Conservation (phyloP, 2,329 filamentous ascomycete species). For the Neoarthrinium moseri region DNA sequence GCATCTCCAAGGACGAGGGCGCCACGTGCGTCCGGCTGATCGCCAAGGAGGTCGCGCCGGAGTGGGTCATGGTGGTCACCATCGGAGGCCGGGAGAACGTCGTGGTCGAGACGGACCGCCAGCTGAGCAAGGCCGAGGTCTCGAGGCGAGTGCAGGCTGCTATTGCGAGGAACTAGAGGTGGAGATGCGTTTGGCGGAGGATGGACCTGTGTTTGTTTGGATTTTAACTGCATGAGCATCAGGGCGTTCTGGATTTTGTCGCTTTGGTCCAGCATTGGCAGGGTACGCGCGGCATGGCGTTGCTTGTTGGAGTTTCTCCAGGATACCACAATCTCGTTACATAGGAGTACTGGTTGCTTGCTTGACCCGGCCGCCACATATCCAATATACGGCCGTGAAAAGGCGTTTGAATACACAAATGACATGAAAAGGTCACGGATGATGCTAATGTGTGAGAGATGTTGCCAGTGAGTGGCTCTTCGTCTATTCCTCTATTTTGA, state of each 20-base stretch:
- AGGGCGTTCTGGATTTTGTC: slow-evolving; percentile 9
- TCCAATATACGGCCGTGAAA: no score
- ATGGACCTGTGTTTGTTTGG: not conserved
- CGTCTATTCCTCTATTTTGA: no score
- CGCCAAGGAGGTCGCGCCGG: slow-evolving; percentile 53
- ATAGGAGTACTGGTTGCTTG: not conserved
- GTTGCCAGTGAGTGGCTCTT: no score
- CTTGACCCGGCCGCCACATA: no score
- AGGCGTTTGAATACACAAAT: no score
- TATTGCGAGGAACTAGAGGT: slow-evolving; percentile 13
- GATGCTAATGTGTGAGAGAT: no score
- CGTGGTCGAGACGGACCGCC: slow-evolving; percentile 45
- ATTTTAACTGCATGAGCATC: not conserved
- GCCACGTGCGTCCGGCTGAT: slow-evolving; percentile 49
- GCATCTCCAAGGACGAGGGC: slow-evolving; percentile 53
- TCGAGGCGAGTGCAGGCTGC: slow-evolving; percentile 25
- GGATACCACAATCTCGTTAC: not conserved
- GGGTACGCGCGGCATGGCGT: slow-evolving; percentile 4
- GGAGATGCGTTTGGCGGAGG: not conserved
- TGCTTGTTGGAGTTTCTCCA: not conserved
- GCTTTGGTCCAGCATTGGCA: slow-evolving; percentile 4
- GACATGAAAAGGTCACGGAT: no score
- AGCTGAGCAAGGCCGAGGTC: slow-evolving; percentile 32
- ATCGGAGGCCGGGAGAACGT: slow-evolving; percentile 56
- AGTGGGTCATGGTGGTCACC: slow-evolving; percentile 53